Base-by-base conservation (phyloP, 768 basidiomycete genomes). In the Lactifluus hygrophoroides region DNA sequence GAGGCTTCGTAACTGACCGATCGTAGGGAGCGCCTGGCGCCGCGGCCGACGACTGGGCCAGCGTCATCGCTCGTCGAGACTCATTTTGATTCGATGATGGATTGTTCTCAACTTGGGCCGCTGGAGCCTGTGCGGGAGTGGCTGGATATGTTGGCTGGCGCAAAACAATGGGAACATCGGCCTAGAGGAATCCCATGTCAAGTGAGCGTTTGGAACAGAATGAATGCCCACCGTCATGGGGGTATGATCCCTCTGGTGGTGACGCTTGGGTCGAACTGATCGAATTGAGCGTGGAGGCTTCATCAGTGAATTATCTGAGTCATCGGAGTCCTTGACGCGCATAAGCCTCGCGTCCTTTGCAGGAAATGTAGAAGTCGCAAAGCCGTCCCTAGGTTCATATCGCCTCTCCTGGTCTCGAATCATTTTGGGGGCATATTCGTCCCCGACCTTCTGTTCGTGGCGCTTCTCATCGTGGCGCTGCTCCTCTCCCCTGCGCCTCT, bases 321-420 rank as follows among this genome's bases (percentile, higher is more conserved):
- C 64, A 27, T 64, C 64, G 1, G 64, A 64, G 32, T 64, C 64
- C 30, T 63, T 64, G 49, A 64, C 50, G 32, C 64, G 64, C 27
- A 47, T 30, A n/a, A 56, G 47, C n/a, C 61, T 62, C 19, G 56
- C 44, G n/a, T 64, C 62, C 45, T 47, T 64, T 37, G 37, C 49
- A 9, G 28, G 27, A 27, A 32, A 2, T 8, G 16, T 25, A 21
- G 21, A 25, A 23, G 71, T 69, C 50, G 51, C 63, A 9, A 63
- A 63, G 13, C 62, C 53, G 23, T 64, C 65, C 44, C 42, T 63
- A 38, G 32, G 10, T 35, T 66, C 65, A 17, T 34, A 57, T 7
- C 53, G 58, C 38, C 38, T 62, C 42, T 61, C 59, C 11, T 51
- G 62, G 42, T 60, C 54, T 50, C 46, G 50, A 27, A 28, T 51